Evolutionary conservation across 805 yeast species (phyloP).

Genomic region (Brettanomyces custersianus): DNA sequence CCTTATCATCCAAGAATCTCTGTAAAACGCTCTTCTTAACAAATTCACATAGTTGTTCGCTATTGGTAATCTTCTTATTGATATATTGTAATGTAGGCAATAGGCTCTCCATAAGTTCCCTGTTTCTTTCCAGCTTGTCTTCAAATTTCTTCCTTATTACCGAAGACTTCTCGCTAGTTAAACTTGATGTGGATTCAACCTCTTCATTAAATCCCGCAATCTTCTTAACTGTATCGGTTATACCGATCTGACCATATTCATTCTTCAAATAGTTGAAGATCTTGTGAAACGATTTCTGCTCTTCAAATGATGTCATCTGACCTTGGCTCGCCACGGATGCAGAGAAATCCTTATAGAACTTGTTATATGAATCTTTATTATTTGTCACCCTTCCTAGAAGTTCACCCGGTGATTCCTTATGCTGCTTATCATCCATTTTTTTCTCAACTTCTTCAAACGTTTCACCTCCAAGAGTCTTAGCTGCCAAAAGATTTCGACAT

Average conservation of each 20-base stretch:
- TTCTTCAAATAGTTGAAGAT: constrained; percentile 22
- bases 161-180: background rate
- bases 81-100: constrained; percentile 17
- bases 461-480: no score
- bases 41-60: constrained; percentile 15
- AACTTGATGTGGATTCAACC: background rate
- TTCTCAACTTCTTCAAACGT: constrained; percentile 11
- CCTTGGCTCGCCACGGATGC: constrained; percentile 1
- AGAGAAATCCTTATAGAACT: constrained; percentile 2
- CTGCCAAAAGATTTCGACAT: no score
- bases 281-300: constrained; percentile 24
- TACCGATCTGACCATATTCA: constrained; percentile 12
- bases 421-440: background rate
- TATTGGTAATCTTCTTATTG: constrained; percentile 11
- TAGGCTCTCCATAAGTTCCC: constrained; percentile 8
- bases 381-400: no score
- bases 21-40: constrained; percentile 14
- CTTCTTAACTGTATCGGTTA: constrained; percentile 18
- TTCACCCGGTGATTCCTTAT: background rate
- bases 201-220: constrained; percentile 12
- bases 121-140: constrained; percentile 6
- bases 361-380: background rate
- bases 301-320: constrained; percentile 21
- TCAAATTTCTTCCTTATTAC: constrained; percentile 6
- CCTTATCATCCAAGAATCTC: constrained; percentile 8